Conservation (phyloP, 2,329 filamentous ascomycete genomes). For the Colletotrichum melonis region DNA sequence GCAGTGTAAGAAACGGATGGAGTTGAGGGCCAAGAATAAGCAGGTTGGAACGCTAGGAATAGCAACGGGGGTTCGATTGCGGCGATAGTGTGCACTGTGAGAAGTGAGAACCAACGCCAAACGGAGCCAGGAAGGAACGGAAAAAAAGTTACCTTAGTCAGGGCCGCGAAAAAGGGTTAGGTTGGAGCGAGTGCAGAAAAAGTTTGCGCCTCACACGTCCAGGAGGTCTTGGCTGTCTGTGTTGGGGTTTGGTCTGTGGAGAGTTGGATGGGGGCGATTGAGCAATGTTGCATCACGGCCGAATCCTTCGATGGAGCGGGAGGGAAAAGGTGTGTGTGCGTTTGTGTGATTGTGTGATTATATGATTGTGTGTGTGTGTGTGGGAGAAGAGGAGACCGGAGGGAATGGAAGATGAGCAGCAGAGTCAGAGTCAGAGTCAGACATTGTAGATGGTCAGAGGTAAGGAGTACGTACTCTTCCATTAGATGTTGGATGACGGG, state of each 20-base stretch:
- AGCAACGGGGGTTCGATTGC: conserved; percentile 19
- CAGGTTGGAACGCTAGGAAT: conserved; percentile 30
- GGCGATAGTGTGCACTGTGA: neutral
- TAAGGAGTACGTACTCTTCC: neutral
- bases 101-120: neutral
- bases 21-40: conserved; percentile 13
- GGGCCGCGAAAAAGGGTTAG: neutral
- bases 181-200: conserved; percentile 2
- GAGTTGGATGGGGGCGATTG: conserved; percentile 1
- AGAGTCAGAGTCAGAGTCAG: too few relatives aligned
- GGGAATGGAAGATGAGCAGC: neutral
- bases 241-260: conserved; percentile 17
- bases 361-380: neutral
- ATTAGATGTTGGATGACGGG: neutral
- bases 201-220: conserved; percentile 6
- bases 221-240: conserved; percentile 32
- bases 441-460: neutral
- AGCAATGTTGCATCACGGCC: conserved; percentile 23
- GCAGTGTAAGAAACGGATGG: conserved; percentile 25
- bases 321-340: neutral
- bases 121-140: neutral
- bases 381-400: neutral
- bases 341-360: too few relatives aligned
- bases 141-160: too few relatives aligned
- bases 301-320: conserved; percentile 14